phyloP scores from a whole-genome alignment of 1,284 basidiomycete species.

The Leccinum pachyderme region DNA sequence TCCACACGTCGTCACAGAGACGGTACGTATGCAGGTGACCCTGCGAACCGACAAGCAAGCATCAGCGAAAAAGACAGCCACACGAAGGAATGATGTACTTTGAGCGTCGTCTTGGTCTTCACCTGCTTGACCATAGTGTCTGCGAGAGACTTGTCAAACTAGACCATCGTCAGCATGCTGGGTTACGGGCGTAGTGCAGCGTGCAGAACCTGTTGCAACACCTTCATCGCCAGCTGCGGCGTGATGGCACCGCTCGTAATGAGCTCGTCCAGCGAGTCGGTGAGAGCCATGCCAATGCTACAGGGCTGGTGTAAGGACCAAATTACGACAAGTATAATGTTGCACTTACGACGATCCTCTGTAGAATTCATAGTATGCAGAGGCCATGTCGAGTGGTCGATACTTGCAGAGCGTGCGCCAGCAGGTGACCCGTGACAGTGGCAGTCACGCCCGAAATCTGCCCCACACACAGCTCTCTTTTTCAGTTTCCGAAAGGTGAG shows the following conservation, averaged over 20 bases:
- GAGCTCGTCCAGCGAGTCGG: constrained; percentile 98
- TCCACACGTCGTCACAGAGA: constrained; percentile 97
- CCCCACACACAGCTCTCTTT: neutral
- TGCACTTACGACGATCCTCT: constrained; percentile 79
- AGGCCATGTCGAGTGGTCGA: constrained; percentile 49
- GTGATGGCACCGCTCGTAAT: constrained; percentile 97
- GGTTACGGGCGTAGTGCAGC: neutral
- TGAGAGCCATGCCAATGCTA: constrained; percentile 96
- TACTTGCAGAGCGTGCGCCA: constrained; percentile 3
- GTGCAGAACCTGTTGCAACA: constrained; percentile 80
- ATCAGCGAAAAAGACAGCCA: constrained; percentile 7
- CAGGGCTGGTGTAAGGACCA: constrained; percentile 2
- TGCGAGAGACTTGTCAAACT: constrained; percentile 92
- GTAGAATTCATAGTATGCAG: constrained; percentile 91
- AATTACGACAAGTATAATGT: constrained; percentile 6
- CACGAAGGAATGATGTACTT: constrained; percentile 48
- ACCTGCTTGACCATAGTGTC: constrained; percentile 89
- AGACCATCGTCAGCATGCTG: constrained; percentile 12
- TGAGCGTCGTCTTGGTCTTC: constrained; percentile 88
- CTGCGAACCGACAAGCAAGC: constrained; percentile 37
- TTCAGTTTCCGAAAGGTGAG: constrained; percentile 4
- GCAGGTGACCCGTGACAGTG: constrained; percentile 27
- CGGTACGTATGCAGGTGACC: constrained; percentile 90
- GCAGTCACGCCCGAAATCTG: constrained; percentile 15
- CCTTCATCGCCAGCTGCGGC: constrained; percentile 96